phyloP scores from a whole-genome alignment of 2,329 filamentous ascomycete genomes.

The Exutisphaerella laricina region DNA sequence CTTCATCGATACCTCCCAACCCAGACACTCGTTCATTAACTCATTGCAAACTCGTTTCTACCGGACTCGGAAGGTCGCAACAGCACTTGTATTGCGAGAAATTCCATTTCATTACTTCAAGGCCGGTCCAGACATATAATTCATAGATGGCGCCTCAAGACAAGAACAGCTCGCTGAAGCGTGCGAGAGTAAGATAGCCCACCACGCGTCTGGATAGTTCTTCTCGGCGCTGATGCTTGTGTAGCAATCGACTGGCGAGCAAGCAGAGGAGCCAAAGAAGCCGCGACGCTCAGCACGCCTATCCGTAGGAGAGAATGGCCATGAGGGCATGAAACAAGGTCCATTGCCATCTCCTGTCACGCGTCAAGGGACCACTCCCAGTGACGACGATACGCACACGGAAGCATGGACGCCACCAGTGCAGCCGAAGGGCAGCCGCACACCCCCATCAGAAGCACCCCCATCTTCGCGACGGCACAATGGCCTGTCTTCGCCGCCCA shows the following conservation, averaged over 20 bases:
- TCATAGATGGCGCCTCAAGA: constrained; percentile 28
- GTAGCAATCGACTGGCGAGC: constrained; percentile 63
- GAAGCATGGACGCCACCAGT: constrained; percentile 52
- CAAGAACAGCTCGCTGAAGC: constrained; percentile 82
- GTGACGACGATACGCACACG: constrained; percentile 61
- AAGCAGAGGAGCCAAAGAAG: constrained; percentile 69
- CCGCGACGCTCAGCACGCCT: constrained; percentile 71
- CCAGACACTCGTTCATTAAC: too few relatives aligned
- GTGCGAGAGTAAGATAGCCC: constrained; percentile 59
- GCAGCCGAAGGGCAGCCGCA: constrained; percentile 31
- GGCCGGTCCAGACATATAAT: too few relatives aligned
- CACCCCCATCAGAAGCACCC: constrained; percentile 36
- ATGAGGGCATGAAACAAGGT: constrained; percentile 45
- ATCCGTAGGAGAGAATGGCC: constrained; percentile 32
- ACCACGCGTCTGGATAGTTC: constrained; percentile 7
- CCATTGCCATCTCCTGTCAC: constrained; percentile 80
- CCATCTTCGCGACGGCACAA: constrained; percentile 31
- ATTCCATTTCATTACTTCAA: too few relatives aligned
- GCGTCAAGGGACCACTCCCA: constrained; percentile 57
- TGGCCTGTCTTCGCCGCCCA: constrained; percentile 58
- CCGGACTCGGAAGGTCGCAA: too few relatives aligned
- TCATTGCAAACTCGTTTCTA: too few relatives aligned
- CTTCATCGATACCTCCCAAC: too few relatives aligned
- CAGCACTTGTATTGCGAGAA: too few relatives aligned
- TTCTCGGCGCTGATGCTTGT: constrained; percentile 19